Conservation (phyloP, 345 rosid genomes). For the Rhizophora apiculata region DNA sequence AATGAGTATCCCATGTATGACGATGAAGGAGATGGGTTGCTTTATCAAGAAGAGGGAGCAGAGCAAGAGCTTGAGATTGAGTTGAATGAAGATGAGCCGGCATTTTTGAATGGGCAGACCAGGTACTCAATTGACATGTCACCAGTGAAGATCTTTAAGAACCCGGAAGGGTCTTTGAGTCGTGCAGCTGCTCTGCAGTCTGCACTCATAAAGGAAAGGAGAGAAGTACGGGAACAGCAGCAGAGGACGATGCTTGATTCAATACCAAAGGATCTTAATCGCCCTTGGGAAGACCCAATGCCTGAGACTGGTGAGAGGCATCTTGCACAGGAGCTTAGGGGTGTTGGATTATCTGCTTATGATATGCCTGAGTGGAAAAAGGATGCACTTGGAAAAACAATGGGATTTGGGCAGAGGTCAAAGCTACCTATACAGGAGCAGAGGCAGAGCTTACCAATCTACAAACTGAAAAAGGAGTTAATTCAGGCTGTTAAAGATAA, state of each 20-base stretch:
- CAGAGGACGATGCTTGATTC: constrained; percentile 93
- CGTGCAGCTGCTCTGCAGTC: constrained; percentile 96
- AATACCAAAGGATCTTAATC: constrained; percentile 95
- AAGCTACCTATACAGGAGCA: constrained; percentile 93
- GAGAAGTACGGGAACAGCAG: constrained; percentile 83
- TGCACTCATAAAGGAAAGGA: constrained; percentile 79
- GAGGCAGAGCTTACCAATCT: constrained; percentile 89
- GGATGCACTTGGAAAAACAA: constrained; percentile 78
- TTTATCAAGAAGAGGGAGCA: constrained; percentile 77
- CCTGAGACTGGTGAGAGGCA: constrained; percentile 90
- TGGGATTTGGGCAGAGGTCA: constrained; percentile 80
- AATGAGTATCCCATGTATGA: constrained; percentile 75
- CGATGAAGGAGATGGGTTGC: constrained; percentile 79
- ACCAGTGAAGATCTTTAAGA: constrained; percentile 89
- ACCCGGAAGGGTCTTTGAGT: constrained; percentile 89
- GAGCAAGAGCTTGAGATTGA: constrained; percentile 95
- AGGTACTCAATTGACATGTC: constrained; percentile 74
- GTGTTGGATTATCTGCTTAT: constrained; percentile 84
- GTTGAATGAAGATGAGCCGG: constrained; percentile 89
- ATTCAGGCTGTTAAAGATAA: constrained; percentile 89
- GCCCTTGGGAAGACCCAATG: constrained; percentile 98
- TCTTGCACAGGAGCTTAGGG: constrained; percentile 93
- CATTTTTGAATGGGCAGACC: constrained; percentile 79
- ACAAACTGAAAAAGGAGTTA: constrained; percentile 81
- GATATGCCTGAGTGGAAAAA: constrained; percentile 97